Evolutionary conservation across 495 filamentous ascomycete genomes (phyloP).

Genomic region (Delitschia confertaspora): DNA sequence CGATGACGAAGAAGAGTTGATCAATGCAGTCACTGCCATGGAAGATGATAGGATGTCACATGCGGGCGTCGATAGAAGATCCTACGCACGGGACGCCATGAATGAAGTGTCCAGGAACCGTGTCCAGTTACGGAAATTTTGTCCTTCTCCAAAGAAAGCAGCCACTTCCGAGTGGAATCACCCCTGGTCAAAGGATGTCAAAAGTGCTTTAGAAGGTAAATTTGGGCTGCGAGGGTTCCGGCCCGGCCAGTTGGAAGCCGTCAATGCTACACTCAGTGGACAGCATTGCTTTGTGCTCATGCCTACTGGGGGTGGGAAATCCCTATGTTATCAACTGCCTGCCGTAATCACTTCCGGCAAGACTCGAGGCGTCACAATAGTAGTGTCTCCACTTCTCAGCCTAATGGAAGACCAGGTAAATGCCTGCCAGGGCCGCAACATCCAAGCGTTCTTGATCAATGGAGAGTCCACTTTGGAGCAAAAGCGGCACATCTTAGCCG

Average conservation of each 20-base stretch:
- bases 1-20: conserved; percentile 23
- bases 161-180: conserved; percentile 40
- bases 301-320: conserved; percentile 97
- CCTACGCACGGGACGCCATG: conserved; percentile 39
- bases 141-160: conserved; percentile 23
- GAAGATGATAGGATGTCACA: conserved; percentile 38
- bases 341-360: conserved; percentile 72
- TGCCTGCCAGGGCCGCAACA: conserved; percentile 64
- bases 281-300: conserved; percentile 91
- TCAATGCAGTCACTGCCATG: conserved; percentile 44
- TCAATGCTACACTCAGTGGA: conserved; percentile 81
- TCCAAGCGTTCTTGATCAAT: conserved; percentile 69
- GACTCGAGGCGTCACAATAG: conserved; percentile 79
- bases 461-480: conserved; percentile 54
- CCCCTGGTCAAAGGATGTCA: conserved; percentile 82
- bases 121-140: not conserved
- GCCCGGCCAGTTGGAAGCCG: conserved; percentile 86
- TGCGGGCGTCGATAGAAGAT: not conserved
- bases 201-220: conserved; percentile 59
- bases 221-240: conserved; percentile 82
- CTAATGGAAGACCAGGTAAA: conserved; percentile 94
- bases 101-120: conserved; percentile 46
- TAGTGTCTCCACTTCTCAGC: conserved; percentile 88
- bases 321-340: conserved; percentile 91
- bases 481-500: conserved; percentile 50